Evolutionary conservation across 441 rosid genomes (phyloP), one percentile per base, ranked within the genome.

Genomic region (Eruca vesicaria): DNA sequence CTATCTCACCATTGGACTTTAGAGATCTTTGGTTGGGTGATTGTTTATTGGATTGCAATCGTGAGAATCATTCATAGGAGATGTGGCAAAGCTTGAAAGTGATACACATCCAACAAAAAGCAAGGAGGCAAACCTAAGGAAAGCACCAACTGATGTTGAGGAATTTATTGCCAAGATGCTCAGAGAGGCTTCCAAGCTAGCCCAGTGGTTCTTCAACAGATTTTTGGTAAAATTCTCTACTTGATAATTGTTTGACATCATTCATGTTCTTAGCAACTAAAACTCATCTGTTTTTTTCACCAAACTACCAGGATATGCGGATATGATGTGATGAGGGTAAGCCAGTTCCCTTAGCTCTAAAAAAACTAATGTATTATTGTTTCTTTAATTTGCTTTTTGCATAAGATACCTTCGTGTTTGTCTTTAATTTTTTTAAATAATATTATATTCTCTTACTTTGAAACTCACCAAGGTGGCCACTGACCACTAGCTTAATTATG

Each of bases 181-280:
- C 59, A 82, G 78, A 79, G 85, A 81, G 90, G 93, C 31, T 88
- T 86, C 66, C 86, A 80, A 84, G 86, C 85, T 48, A 86, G 83
- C 48, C 79, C 62, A 75, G 73, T 79, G 55, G 78, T 83, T 71
- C 84, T 86, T 74, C 80, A 66, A 64, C 79, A 88, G 59, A 86
- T 86, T 78, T 79, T 86, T 57, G 87, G 89, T 85, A 86, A 78
- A 67, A 48, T 77, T 69, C 81, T 65, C 63, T 59, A 56, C 63
- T 63, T 19, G 63, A 5, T 56, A 3, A 58, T 71, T 52, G 6
- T 36, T 45, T 15, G 4, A 55, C 41, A 41, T 53, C 12, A 38
- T 48, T 68, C n/a, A 63, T 57, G 67, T 55, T 63, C 66, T n/a
- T 9, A 72, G 43, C 59, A 56, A 68, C 78, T 73, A 48, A 77